Conservation (phyloP, 208 protist genomes). For the Phytomonas francai region DNA sequence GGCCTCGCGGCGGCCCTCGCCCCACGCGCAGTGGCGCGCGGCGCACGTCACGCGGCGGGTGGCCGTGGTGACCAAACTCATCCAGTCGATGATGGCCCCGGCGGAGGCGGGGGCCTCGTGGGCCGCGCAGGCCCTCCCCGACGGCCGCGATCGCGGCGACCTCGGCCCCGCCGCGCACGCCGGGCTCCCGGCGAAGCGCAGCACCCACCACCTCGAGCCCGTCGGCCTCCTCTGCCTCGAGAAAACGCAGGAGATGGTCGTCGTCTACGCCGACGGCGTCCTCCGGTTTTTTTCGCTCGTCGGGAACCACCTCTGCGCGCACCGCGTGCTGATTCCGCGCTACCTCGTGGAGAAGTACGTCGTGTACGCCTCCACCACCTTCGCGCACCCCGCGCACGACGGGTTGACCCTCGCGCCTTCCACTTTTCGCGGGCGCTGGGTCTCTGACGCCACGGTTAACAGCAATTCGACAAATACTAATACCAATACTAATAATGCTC, state of each 20-base stretch:
- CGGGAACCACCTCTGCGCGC: conserved; percentile 38
- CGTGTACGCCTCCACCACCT: conserved; percentile 34
- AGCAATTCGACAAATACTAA: no score
- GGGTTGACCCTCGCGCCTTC: no score
- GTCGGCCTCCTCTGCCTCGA: conserved; percentile 48
- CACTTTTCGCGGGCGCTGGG: no score
- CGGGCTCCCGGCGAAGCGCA: conserved; percentile 5
- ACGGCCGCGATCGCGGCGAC: background rate
- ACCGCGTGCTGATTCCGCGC: conserved; percentile 58
- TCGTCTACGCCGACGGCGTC: conserved; percentile 66
- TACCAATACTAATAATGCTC: no score
- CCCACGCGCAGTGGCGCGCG: no score
- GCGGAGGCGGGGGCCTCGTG: background rate
- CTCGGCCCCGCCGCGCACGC: conserved; percentile 2
- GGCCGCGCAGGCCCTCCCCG: background rate
- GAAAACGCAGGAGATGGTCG: conserved; percentile 51
- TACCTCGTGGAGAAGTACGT: conserved; percentile 54
- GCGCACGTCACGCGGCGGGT: background rate
- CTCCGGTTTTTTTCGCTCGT: conserved; percentile 57
- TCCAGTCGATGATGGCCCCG: background rate
- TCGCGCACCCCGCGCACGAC: conserved; percentile 1
- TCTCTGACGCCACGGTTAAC: no score
- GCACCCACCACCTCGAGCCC: conserved; percentile 42
- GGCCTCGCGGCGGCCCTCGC: no score
- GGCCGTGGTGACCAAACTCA: background rate